phyloP scores from a whole-genome alignment of 306 rosid species.

The Lathyrus oleraceus region DNA sequence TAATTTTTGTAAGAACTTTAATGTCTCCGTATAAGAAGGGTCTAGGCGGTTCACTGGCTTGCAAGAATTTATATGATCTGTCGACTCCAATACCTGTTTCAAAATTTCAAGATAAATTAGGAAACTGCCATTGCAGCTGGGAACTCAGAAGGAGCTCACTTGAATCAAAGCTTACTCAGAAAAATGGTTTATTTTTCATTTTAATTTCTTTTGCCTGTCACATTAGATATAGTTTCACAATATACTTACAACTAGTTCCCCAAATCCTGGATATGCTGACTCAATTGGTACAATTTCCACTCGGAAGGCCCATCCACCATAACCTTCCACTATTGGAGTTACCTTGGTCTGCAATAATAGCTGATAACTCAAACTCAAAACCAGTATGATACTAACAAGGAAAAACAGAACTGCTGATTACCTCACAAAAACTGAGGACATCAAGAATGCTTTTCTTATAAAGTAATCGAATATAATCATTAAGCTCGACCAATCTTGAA shows the following conservation, averaged over 20 bases:
- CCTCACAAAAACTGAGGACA: slow-evolving; percentile 98
- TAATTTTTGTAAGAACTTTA: slow-evolving; percentile 74
- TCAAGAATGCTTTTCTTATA: slow-evolving; percentile 82
- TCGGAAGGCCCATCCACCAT: slow-evolving; percentile 99
- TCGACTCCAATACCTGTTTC: slow-evolving; percentile 90
- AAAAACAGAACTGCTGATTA: slow-evolving; percentile 36
- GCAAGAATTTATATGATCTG: slow-evolving; percentile 94
- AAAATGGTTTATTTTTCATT: slow-evolving; percentile 2
- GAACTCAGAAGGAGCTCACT: neutral
- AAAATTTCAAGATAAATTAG: slow-evolving; percentile 26
- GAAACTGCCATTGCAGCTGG: slow-evolving; percentile 5
- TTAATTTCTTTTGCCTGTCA: slow-evolving; percentile 11
- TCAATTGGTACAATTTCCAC: slow-evolving; percentile 95
- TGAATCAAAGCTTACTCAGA: neutral
- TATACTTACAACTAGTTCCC: slow-evolving; percentile 91
- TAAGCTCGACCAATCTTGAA: slow-evolving; percentile 75
- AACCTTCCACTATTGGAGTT: slow-evolving; percentile 96
- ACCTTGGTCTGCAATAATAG: slow-evolving; percentile 80
- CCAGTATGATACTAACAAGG: slow-evolving; percentile 6
- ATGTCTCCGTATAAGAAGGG: slow-evolving; percentile 80
- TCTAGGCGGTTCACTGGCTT: slow-evolving; percentile 77
- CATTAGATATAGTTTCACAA: slow-evolving; percentile 22
- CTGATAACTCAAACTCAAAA: slow-evolving; percentile 39
- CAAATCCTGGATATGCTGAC: slow-evolving; percentile 98
- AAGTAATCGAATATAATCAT: slow-evolving; percentile 77